A percentile compares a stretch with the other conserved stretches of the same genome.
Evolutionary conservation across 108 stramenopile species (phyloP).

Genomic region (Nitzschia putrida): DNA sequence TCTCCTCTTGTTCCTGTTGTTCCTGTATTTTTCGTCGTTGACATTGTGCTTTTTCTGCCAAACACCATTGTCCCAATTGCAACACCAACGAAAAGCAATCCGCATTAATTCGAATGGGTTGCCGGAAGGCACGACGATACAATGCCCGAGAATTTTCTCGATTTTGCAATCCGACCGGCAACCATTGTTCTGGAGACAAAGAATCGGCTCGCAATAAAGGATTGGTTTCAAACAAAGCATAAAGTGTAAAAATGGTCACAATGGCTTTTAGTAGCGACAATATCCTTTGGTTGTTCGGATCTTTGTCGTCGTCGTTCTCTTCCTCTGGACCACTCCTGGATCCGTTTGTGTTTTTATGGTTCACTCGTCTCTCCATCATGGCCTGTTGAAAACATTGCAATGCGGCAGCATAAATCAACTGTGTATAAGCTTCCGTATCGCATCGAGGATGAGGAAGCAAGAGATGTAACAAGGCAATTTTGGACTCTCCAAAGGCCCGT

Average conservation of each 20-base stretch:
- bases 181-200: conserved; percentile 13
- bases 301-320: too few species aligned
- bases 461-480: conserved; percentile 40
- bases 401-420: conserved; percentile 44
- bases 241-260: conserved; percentile 30
- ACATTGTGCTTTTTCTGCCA: not conserved
- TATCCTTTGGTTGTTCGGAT: too few species aligned
- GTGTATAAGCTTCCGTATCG: conserved; percentile 42
- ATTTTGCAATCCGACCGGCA: conserved; percentile 23
- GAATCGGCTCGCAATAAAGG: conserved; percentile 24
- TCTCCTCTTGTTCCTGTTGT: not conserved
- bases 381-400: conserved; percentile 27
- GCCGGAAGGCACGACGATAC: conserved; percentile 33
- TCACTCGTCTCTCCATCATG: not conserved
- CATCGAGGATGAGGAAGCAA: conserved; percentile 34
- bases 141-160: conserved; percentile 8
- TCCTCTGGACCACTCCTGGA: not conserved
- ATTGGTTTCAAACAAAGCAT: conserved; percentile 46
- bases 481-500: conserved; percentile 25
- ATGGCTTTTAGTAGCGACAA: not conserved
- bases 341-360: not conserved
- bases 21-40: too few species aligned
- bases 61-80: conserved; percentile 17
- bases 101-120: conserved; percentile 41
- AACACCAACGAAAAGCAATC: conserved; percentile 27